Conservation (phyloP, 176 grass and related monocot species). For the Calamus simplicifolius region DNA sequence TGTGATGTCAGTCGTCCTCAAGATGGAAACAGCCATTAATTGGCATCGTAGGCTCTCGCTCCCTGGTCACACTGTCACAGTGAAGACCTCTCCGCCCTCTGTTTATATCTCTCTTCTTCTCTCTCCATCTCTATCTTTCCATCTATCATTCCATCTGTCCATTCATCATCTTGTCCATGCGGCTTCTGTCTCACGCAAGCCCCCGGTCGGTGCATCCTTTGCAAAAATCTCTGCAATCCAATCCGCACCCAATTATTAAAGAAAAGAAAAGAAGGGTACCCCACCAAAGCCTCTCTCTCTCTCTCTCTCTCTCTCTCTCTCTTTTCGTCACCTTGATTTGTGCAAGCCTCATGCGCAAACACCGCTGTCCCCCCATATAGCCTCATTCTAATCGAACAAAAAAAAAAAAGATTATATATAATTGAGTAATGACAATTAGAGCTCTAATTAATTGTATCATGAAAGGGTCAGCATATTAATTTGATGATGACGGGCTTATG, state of each 20-base stretch:
- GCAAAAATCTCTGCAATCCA: neutral
- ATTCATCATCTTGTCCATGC: neutral
- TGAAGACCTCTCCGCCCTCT: too few relatives aligned
- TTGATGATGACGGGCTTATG: too few relatives aligned
- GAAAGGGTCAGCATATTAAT: too few relatives aligned
- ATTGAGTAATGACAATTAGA: too few relatives aligned
- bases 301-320: slow-evolving; percentile 3
- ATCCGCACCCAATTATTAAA: neutral
- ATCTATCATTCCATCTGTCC: neutral
- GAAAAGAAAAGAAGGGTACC: neutral
- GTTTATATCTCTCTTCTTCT: slow-evolving; percentile 3
- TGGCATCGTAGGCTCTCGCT: slow-evolving; percentile 35
- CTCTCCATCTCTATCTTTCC: neutral
- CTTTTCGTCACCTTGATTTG: slow-evolving; percentile 1
- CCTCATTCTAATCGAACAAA: too few relatives aligned
- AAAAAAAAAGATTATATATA: too few relatives aligned
- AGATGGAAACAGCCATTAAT: slow-evolving; percentile 29
- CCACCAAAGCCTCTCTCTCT: neutral
- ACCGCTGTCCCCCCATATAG: neutral
- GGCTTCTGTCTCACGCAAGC: neutral
- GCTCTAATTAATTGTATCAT: too few relatives aligned
- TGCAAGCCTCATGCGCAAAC: slow-evolving; percentile 6
- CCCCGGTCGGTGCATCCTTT: neutral
- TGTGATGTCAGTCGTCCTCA: slow-evolving; percentile 26
- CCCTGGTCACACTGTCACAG: neutral